Evolutionary conservation across 495 filamentous ascomycete genomes (phyloP).

Genomic region (Hypoxylon fuscum): DNA sequence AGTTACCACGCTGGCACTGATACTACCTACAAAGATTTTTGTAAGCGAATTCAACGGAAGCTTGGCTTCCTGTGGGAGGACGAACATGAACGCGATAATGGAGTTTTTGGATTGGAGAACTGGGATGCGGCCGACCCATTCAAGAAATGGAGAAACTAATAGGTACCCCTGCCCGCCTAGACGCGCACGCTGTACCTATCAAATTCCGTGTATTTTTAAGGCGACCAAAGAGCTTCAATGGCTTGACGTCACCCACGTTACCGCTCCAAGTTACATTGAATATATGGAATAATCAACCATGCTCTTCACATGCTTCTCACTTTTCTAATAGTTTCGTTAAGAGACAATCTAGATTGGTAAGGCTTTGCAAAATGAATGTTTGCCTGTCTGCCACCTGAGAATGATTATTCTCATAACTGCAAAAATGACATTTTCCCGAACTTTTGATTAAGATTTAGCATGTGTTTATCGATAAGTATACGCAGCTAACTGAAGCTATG

Average conservation of each 20-base stretch:
- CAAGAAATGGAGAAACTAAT: not conserved
- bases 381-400: too few relatives aligned
- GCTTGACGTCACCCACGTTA: slow-evolving; percentile 28
- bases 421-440: slow-evolving; percentile 1
- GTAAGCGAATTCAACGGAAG: not conserved
- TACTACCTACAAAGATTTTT: slow-evolving; percentile 7
- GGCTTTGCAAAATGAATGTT: too few relatives aligned
- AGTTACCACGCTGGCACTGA: not conserved
- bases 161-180: too few relatives aligned
- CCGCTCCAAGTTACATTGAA: too few relatives aligned
- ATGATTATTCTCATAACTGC: not conserved
- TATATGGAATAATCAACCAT: too few relatives aligned
- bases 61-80: slow-evolving; percentile 16
- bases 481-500: slow-evolving; percentile 3
- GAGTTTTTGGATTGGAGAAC: slow-evolving; percentile 16
- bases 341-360: too few relatives aligned
- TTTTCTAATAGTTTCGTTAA: too few relatives aligned
- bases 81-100: not conserved
- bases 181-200: slow-evolving; percentile 25
- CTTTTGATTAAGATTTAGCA: slow-evolving; percentile 11
- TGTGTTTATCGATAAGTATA: slow-evolving; percentile 37
- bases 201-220: slow-evolving; percentile 23
- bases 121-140: slow-evolving; percentile 22
- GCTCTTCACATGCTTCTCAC: too few relatives aligned
- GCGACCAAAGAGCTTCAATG: slow-evolving; percentile 8